Evolutionary conservation across 257 asterid species (phyloP), one percentile per base, ranked within the genome.

Genomic region (Cruciata laevipes): DNA sequence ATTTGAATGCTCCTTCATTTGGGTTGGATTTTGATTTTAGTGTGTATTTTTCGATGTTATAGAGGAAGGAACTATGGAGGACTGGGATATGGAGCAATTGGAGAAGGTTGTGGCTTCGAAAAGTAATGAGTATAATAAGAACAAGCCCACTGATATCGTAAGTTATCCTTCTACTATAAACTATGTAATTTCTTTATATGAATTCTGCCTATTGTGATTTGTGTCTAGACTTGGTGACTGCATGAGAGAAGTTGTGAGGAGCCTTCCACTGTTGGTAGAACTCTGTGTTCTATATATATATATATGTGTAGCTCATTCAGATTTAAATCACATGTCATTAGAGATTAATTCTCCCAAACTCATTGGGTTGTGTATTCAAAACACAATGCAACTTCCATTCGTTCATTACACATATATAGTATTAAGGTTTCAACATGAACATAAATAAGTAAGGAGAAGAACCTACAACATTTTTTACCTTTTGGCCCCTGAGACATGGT

Each of bases 121-220:
- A 84, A 93, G 95, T 81, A 72, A 84, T 18, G 99, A 90, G 85
- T 93, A 90, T 77, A 88, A 93, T 83, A 86, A 90, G 85, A 93
- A 93, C 76, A 93, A 93, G 83, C 96, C 99, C 31, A 93, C 96
- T 5, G 97, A 93, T 69, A 93, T 93, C 17, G 99, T 93, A 83
- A 81, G 91, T 61, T 5, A 6, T 33, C 51, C 70, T 72, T 12
- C 60, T 61, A 42, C 25, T 49, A 37, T 66, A 9, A 11, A 49
- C 16, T 17, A n/a, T 49, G 44, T 33, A 47, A 18, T 17, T 38
- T 47, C 31, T 47, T 47, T 18, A 9, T 11, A 44, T 7, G n/a
- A 44, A 1, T 33, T 13, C 2, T 11, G 14, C 11, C 25, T 38
- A 8, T 2, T 38, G 47, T 38, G 11, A 23, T 42, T 2, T 38